Percentiles rank a stretch among this genome's conserved stretches.
phyloP scores from a whole-genome alignment of 1,139 yeast genomes.

The Hyphopichia burtonii region DNA sequence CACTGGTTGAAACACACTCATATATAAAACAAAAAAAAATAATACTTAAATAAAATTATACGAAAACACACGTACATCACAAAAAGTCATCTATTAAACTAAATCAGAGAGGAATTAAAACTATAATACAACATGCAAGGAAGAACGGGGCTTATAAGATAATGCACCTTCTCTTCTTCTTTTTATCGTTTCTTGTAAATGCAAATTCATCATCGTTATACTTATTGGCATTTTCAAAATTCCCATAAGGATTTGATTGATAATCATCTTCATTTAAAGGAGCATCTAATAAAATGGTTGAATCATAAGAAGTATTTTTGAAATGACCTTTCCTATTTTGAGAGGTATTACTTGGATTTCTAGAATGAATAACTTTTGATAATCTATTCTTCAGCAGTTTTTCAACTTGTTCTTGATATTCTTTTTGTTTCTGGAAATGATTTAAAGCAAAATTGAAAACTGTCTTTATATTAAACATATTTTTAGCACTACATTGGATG shows the following conservation, averaged over 20 bases:
- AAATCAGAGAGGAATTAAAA: too few relatives aligned
- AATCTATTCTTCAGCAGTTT: slow-evolving; percentile 33
- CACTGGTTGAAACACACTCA: too few relatives aligned
- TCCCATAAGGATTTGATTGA: slow-evolving; percentile 33
- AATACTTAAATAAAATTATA: too few relatives aligned
- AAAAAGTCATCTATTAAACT: too few relatives aligned
- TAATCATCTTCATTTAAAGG: slow-evolving; percentile 39
- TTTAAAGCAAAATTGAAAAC: slow-evolving; percentile 60
- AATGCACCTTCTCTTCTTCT: slow-evolving; percentile 31
- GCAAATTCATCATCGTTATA: slow-evolving; percentile 46
- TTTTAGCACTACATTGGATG: slow-evolving; percentile 75
- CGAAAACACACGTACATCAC: too few relatives aligned
- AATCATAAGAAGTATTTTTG: slow-evolving; percentile 37
- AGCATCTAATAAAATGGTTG: slow-evolving; percentile 36
- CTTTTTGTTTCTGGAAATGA: slow-evolving; percentile 35
- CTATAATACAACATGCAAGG: too few relatives aligned
- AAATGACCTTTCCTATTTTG: slow-evolving; percentile 34
- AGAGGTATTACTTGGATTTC: slow-evolving; percentile 23
- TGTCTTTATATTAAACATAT: slow-evolving; percentile 61
- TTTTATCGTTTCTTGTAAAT: slow-evolving; percentile 33
- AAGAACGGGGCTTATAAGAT: slow-evolving; percentile 22
- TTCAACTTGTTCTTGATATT: slow-evolving; percentile 39
- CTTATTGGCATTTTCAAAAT: slow-evolving; percentile 18
- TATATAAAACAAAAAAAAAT: too few relatives aligned
- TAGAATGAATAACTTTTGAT: slow-evolving; percentile 32